A percentile compares a stretch with the other conserved stretches of the same genome.
phyloP scores from a whole-genome alignment of 2,329 filamentous ascomycete species.

The Hypoxylon sp. region DNA sequence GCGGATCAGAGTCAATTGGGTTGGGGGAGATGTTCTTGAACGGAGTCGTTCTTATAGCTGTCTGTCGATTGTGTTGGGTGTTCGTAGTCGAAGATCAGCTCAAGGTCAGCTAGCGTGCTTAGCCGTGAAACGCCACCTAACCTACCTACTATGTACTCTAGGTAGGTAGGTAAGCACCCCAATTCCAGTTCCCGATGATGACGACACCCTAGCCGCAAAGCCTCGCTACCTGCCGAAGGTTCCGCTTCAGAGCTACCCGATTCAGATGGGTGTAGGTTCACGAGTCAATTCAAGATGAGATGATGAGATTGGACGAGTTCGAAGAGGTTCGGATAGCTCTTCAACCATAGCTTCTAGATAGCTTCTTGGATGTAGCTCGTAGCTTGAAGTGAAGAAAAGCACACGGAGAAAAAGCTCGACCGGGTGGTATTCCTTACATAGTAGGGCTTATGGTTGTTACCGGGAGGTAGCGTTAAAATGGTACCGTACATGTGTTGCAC shows the following conservation, averaged over 20 bases:
- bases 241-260: constrained; percentile 25
- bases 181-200: constrained; percentile 19
- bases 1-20: background rate
- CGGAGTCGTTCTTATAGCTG: background rate
- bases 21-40: background rate
- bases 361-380: background rate
- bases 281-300: constrained; percentile 29
- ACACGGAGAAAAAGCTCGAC: background rate
- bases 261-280: constrained; percentile 18
- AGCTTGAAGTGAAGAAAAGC: background rate
- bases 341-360: background rate
- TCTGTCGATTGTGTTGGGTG: background rate
- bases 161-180: background rate
- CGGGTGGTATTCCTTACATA: too few species aligned
- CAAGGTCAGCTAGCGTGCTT: background rate
- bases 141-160: background rate
- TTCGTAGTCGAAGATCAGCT: background rate
- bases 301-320: constrained; percentile 24
- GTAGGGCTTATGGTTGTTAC: background rate
- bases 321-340: background rate
- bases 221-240: constrained; percentile 26
- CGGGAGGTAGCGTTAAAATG: background rate
- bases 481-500: background rate
- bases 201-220: constrained; percentile 30
- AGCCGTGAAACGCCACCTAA: too few species aligned